Base-by-base conservation (phyloP, 768 basidiomycete species). In the Serpula lacrymans region DNA sequence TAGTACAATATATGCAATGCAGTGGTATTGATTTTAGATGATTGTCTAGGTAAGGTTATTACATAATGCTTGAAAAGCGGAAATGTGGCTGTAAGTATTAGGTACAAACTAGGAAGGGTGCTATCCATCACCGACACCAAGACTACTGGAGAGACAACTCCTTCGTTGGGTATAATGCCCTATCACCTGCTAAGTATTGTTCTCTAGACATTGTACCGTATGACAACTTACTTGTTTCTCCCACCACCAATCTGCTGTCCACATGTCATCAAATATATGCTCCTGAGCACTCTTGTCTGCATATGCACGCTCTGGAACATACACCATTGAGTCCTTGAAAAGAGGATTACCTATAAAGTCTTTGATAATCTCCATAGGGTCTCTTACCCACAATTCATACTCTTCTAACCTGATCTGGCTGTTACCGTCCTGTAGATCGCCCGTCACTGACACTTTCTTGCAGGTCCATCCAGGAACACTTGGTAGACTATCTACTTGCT, bases 331-430 rank as follows among this genome's bases (percentile, higher is more conserved):
- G 2, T 50, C 39, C 25, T 25, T 20, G 23, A 51, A 46, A 2
- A 34, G 30, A 8, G 60, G 55, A 35, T 68, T 64, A 13, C 50
- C 48, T 25, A 63, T 55, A 1, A 69, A 49, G 9, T 57, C 49
- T 14, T 51, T 37, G 14, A 67, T 52, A n/a, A 53, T 58, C 23
- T 60, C 51, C n/a, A 68, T 24, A 13, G 62, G 60, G 43, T 67
- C 46, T 3, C 59, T 49, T 34, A 42, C 40, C 57, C 59, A 61
- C n/a, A 61, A 37, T 43, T 61, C 57, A 4, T 55, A 23, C 4
- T 43, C 31, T 13, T 34, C 35, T 16, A 8, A 18, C 24, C 4
- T 35, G 7, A 36, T 32, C 39, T 42, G 6, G 52, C 51, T 52
- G 33, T 47, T 35, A 27, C 43, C 45, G 28, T 42, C 47, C 3